These are phyloP conservation scores for Coffea humblotiana DNA, from an alignment of 305 asterid species.

Conservation along the genomic window DNA sequence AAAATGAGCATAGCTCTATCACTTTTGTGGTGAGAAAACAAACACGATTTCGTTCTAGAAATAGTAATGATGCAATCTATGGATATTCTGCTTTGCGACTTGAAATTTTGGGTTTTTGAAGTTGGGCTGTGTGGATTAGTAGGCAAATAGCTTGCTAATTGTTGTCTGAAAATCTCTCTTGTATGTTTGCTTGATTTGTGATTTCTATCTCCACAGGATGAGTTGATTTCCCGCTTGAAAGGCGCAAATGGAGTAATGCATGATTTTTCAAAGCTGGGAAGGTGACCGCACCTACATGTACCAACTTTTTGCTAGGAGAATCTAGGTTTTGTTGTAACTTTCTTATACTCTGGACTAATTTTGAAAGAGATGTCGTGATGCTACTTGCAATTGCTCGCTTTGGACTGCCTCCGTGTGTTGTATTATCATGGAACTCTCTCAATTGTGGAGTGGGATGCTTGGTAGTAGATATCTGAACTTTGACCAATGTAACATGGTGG, in stretches of 20 bases:
- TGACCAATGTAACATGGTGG: background rate
- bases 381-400: background rate
- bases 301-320: background rate
- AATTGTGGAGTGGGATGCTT: background rate
- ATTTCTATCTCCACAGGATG: slow-evolving; percentile 11
- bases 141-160: background rate
- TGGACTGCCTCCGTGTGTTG: background rate
- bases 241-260: slow-evolving; percentile 17
- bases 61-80: background rate
- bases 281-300: background rate
- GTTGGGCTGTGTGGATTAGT: background rate
- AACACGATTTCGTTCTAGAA: background rate
- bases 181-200: background rate
- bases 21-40: background rate
- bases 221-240: slow-evolving; percentile 24
- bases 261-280: background rate
- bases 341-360: background rate
- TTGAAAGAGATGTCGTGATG: background rate
- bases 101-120: background rate
- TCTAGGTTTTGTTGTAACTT: slow-evolving; percentile 14
- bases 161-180: background rate
- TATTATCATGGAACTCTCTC: background rate
- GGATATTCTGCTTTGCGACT: background rate
- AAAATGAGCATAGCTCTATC: background rate
- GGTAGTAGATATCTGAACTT: background rate